Evolutionary conservation across 2,329 filamentous ascomycete species (phyloP), one percentile per base, ranked within the genome.

Genomic region (Pseudocercospora cruenta): DNA sequence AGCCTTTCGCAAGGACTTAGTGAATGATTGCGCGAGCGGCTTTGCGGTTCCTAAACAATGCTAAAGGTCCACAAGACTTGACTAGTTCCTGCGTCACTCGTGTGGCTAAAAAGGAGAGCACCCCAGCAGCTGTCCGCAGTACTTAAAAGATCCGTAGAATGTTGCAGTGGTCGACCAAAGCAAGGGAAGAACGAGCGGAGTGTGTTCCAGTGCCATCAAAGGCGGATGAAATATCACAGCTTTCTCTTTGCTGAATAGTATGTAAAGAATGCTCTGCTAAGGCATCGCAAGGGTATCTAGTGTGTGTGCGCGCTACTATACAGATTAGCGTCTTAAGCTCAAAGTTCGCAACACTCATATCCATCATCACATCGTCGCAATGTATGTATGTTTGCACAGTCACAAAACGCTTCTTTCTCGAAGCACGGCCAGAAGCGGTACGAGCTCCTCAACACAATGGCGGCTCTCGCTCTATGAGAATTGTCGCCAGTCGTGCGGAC

Each of bases 331-430:
- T 21, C 51, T 59, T 21, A 49, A 53, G 24, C 24, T 28, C n/a
- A 28, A 51, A 61, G 55, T 26, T 53, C 55, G 58, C 64, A 43
- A 26, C 24, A 33, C 62, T 55, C 64, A 54, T 66, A 57, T 55
- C 36, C 49, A 26, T 66, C 64, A 63, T 66, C 60, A 63, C 45
- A 43, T 66, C 64, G 54, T 63, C 54, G 45, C 62, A 60, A 64
- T 64, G 62, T 62, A 58, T 45, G 55, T 47, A 22, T 59, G 7
- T 26, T 22, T 10, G 12, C 24, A 43, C 39, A 55, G 53, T 59
- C 55, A 47, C 45, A 57, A 28, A 24, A 24, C 51, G 9, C 60
- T 58, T n/a, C 22, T 33, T 28, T 54, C 36, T 63, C 58, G 5
- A 31, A 55, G 12, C 16, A 26, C 24, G 7, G 51, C 26, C 16